phyloP scores from a whole-genome alignment of 78 protist genomes.

The Reticulomyxa filosa region DNA sequence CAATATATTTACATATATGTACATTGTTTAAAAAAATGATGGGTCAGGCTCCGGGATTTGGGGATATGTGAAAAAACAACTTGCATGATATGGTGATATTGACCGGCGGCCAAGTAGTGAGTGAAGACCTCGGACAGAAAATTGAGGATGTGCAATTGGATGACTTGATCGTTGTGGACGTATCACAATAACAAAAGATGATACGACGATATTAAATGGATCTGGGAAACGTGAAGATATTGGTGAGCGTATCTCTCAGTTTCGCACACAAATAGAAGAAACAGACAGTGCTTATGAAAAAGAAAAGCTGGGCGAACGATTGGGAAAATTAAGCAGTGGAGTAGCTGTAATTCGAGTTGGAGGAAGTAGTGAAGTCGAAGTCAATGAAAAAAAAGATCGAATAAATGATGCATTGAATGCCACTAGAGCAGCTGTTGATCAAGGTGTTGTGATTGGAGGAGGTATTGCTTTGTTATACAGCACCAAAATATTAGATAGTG shows the following conservation, averaged over 20 bases:
- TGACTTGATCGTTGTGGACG: constrained; percentile 67
- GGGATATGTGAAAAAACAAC: constrained; percentile 77
- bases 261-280: constrained; percentile 41
- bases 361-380: constrained; percentile 95
- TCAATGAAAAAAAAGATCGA: constrained; percentile 93
- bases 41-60: constrained; percentile 99
- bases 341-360: constrained; percentile 91
- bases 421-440: constrained; percentile 92
- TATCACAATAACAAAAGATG: constrained; percentile 55
- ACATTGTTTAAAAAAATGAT: no score
- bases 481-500: background rate
- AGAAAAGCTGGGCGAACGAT: constrained; percentile 75
- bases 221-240: constrained; percentile 56
- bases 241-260: constrained; percentile 56
- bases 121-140: constrained; percentile 22
- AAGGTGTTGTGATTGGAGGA: constrained; percentile 95
- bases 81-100: constrained; percentile 86
- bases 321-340: constrained; percentile 87
- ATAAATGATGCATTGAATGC: constrained; percentile 93
- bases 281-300: constrained; percentile 57
- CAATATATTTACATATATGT: no score
- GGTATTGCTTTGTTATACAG: constrained; percentile 70
- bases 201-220: constrained; percentile 80
- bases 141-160: constrained; percentile 28
- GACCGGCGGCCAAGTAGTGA: constrained; percentile 61